Evolutionary conservation across 768 basidiomycete species (phyloP), one percentile per base, ranked within the genome.

Genomic region (Chiua virens): DNA sequence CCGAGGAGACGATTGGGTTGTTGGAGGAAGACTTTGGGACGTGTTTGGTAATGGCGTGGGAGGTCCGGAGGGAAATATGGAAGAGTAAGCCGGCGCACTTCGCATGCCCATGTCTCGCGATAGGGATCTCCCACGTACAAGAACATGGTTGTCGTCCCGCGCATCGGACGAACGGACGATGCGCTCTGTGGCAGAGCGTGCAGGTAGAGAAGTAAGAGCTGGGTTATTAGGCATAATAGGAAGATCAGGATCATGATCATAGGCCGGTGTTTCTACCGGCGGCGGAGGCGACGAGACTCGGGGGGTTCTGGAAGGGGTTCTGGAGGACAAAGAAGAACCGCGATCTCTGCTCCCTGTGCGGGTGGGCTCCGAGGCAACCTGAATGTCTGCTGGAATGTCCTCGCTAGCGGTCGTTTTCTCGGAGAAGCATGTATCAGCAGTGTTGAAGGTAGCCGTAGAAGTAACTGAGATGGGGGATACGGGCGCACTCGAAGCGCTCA

Each of bases 21-120:
- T 45, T 17, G 57, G 42, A 34, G 60, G 58, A 45, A 63, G 57
- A 21, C 47, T 67, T 42, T 62, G 67, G 6, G 58, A 58, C 50
- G 39, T 42, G 27, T 68, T 55, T 10, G 45, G 66, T 9, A 66
- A 48, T 1, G 66, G 61, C 3, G 49, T 54, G n/a, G 67, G 67
- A 28, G 67, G 67, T n/a, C 67, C 67, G 9, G 67, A 67, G 2
- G 67, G 67, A 53, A 69, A 71, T 27, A 71, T 65, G 5, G 62
- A 46, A 28, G 64, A 69, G 42, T 69, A 71, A 17, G 67, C 67
- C 4, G 67, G 67, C 6, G 69, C 67, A 41, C 67, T 69, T 35
- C 67, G 66, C 59, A 69, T 61, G 1, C 65, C 54, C 51, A 65
- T 48, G 34, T 68, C 67, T 15, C 67, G 53, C n/a, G 67, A 70